A percentile compares a stretch with the other conserved stretches of the same genome.
Evolutionary conservation across 2,329 filamentous ascomycete species (phyloP).

Genomic region (Tolypocladium amazonense): DNA sequence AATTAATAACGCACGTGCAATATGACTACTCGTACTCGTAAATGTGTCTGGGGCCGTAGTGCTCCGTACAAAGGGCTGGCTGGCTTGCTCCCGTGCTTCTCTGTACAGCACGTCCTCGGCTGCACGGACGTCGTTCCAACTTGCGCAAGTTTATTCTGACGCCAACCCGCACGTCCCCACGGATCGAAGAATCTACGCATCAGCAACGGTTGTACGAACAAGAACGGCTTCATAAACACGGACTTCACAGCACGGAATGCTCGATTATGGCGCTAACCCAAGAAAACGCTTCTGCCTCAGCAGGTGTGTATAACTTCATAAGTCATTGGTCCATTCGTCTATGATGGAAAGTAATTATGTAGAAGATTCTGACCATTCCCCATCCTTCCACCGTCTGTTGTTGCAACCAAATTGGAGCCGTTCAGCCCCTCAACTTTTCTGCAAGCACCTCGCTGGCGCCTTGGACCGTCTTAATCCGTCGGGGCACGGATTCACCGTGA

Average conservation of each 20-base stretch:
- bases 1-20: neutral
- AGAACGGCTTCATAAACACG: neutral
- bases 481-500: neutral
- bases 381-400: conserved; percentile 1
- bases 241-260: neutral
- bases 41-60: neutral
- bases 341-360: conserved; percentile 22
- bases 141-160: neutral
- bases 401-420: neutral
- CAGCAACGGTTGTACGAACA: neutral
- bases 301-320: conserved; percentile 2
- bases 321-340: conserved; percentile 23
- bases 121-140: neutral
- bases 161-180: neutral
- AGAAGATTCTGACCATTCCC: conserved; percentile 18
- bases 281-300: neutral
- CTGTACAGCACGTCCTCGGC: neutral
- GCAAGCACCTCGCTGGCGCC: neutral
- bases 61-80: no score
- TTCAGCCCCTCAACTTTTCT: neutral
- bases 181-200: no score
- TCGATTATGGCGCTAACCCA: neutral
- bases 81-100: neutral
- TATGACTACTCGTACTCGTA: neutral
- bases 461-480: neutral